phyloP scores from a whole-genome alignment of 257 asterid species.

The Forsythia viridissima region DNA sequence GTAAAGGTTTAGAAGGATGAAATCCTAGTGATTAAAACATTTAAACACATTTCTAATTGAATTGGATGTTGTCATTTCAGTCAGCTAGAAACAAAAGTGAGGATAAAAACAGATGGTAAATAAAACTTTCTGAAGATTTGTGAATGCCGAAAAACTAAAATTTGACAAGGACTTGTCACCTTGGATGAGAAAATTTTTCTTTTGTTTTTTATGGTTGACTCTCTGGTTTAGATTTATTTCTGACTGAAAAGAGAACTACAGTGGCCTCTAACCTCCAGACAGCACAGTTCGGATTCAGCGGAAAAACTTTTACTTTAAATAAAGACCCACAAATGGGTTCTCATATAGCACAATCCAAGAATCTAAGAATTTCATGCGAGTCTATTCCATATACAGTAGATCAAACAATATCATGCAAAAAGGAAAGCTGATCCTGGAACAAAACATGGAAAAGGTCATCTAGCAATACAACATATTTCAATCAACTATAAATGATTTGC shows the following conservation, averaged over 20 bases:
- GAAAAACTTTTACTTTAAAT: not conserved
- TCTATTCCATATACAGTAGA: not conserved
- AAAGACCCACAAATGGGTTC: not conserved
- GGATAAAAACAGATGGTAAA: not conserved
- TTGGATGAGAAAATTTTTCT: not conserved
- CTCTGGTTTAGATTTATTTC: not conserved
- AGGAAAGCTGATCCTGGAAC: not conserved
- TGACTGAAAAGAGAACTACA: not conserved
- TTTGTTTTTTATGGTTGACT: not conserved
- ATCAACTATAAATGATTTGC: not conserved
- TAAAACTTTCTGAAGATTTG: not conserved
- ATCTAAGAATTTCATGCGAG: not conserved
- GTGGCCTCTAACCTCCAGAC: not conserved
- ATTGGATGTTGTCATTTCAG: not conserved
- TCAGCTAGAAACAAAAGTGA: not conserved
- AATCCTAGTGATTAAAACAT: slow-evolving; percentile 4
- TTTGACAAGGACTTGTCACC: not conserved
- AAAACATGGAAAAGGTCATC: not conserved
- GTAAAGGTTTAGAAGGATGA: not conserved
- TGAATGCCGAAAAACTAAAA: not conserved
- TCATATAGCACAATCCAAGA: not conserved
- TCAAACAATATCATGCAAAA: not conserved
- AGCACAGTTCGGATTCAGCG: not conserved
- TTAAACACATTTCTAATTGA: slow-evolving; percentile 3
- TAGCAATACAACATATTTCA: not conserved